These are phyloP conservation scores for Rhazya stricta DNA, from an alignment of 257 asterid genomes.

Conservation along the genomic window DNA sequence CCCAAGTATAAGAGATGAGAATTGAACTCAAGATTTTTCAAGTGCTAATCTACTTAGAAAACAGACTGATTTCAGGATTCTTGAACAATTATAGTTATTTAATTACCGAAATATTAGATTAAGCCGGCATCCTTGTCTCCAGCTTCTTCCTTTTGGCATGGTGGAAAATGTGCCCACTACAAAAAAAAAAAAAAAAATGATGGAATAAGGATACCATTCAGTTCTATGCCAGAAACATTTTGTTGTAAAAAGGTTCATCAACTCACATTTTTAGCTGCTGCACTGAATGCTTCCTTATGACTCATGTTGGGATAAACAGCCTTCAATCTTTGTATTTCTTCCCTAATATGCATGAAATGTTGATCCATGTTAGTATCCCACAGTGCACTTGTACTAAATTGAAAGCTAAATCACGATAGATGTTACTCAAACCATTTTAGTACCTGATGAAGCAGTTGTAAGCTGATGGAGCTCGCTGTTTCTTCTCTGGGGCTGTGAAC, in stretches of 20 bases:
- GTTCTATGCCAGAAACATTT: not conserved
- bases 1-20: not conserved
- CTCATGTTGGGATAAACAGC: conserved; percentile 53
- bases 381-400: not conserved
- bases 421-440: not conserved
- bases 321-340: conserved; percentile 77
- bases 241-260: not conserved
- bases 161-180: conserved; percentile 78
- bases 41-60: not conserved
- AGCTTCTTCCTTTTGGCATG: conserved; percentile 30
- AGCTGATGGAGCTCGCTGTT: conserved; percentile 70
- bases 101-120: conserved; percentile 30
- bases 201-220: not conserved
- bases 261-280: conserved; percentile 84
- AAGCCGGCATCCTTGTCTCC: conserved; percentile 26
- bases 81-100: not conserved
- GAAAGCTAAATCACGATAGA: not conserved
- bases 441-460: conserved; percentile 85
- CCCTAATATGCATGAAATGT: conserved; percentile 29
- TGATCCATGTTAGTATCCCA: not conserved
- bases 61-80: not conserved
- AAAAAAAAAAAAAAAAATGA: conserved; percentile 11
- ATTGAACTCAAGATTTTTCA: not conserved
- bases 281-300: conserved; percentile 85
- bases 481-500: conserved; percentile 67